Conservation (phyloP, 352 stramenopile genomes). For the Phytophthora pluvialis region DNA sequence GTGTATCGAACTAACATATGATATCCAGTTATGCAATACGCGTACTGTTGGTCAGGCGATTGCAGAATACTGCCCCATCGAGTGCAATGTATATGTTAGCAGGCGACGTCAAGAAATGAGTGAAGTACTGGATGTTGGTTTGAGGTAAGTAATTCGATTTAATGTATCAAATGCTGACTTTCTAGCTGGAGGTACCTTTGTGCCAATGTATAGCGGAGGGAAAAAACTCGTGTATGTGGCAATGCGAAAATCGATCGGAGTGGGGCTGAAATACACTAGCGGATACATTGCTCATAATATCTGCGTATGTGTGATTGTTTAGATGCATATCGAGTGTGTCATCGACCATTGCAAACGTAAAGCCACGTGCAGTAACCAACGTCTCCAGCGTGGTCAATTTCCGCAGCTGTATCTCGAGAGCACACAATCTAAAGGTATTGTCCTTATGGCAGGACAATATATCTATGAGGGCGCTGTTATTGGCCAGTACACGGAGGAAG, state of each 20-base stretch:
- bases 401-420: background rate
- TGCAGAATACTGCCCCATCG: conserved; percentile 1
- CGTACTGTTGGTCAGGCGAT: background rate
- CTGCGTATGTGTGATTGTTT: background rate
- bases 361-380: background rate
- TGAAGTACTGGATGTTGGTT: background rate
- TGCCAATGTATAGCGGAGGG: background rate
- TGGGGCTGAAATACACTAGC: background rate
- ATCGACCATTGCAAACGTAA: background rate
- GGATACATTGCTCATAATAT: background rate
- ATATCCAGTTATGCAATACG: background rate
- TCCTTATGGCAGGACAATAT: background rate
- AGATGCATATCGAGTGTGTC: conserved; percentile 1
- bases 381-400: background rate
- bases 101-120: background rate
- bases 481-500: background rate
- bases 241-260: conserved; percentile 3
- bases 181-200: background rate
- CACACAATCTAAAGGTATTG: background rate
- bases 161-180: background rate
- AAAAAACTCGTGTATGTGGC: background rate
- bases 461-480: background rate
- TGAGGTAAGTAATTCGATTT: background rate
- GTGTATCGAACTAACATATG: background rate
- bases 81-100: background rate